phyloP scores from a whole-genome alignment of 2,329 filamentous ascomycete species.

The Rhexocercosporidium sp. region DNA sequence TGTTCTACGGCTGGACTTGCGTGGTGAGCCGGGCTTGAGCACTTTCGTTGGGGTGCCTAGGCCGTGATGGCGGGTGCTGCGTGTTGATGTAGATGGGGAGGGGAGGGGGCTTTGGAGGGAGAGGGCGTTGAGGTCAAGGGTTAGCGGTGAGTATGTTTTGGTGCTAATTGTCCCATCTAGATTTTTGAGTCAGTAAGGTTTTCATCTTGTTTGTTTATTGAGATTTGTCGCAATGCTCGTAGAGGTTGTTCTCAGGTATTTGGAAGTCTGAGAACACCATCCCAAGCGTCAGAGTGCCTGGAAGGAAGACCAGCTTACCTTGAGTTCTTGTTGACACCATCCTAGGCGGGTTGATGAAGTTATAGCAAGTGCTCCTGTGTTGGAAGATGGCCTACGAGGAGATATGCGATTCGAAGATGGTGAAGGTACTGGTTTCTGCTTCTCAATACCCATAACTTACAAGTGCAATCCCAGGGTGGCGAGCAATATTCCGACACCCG shows the following conservation, averaged over 20 bases:
- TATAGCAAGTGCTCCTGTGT: neutral
- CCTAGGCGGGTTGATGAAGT: neutral
- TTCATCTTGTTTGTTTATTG: neutral
- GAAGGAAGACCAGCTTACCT: neutral
- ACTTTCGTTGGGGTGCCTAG: conserved; percentile 3
- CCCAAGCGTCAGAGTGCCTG: too few species aligned
- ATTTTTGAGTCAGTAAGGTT: neutral
- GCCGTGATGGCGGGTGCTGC: neutral
- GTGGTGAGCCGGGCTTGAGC: conserved; percentile 10
- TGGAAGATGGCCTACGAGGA: neutral
- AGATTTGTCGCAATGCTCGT: too few species aligned
- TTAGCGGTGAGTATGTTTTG: conserved; percentile 9
- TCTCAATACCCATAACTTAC: neutral
- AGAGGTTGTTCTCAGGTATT: too few species aligned
- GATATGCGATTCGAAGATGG: neutral
- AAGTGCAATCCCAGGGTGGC: neutral
- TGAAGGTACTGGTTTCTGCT: neutral
- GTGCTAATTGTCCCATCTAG: conserved; percentile 14
- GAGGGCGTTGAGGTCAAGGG: conserved; percentile 1
- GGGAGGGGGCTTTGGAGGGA: conserved; percentile 4
- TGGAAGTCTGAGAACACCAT: too few species aligned
- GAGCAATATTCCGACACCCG: neutral
- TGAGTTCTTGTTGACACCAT: conserved; percentile 23
- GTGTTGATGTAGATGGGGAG: neutral
- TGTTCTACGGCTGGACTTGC: neutral